phyloP scores from a whole-genome alignment of 2,329 filamentous ascomycete genomes.

The Diaporthe nobilis region DNA sequence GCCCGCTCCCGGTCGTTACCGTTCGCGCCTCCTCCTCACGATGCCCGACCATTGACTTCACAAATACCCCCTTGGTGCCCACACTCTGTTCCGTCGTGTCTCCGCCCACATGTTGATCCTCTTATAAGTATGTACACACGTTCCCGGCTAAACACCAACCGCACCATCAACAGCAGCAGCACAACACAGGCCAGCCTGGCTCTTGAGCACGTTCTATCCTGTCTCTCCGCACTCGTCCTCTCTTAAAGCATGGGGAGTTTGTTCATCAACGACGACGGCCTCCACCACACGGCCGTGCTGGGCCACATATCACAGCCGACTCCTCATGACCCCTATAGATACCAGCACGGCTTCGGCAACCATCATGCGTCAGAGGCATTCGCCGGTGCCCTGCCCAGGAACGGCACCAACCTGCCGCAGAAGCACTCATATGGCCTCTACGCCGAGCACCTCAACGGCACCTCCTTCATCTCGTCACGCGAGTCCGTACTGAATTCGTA shows the following conservation, averaged over 20 bases:
- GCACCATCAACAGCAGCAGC: neutral
- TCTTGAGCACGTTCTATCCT: neutral
- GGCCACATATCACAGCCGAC: conserved; percentile 35
- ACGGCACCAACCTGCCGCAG: conserved; percentile 47
- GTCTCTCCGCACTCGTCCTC: neutral
- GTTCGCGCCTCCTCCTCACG: conserved; percentile 32
- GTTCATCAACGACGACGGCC: conserved; percentile 38
- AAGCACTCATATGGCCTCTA: conserved; percentile 48
- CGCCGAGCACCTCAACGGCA: conserved; percentile 50
- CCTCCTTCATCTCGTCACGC: conserved; percentile 47
- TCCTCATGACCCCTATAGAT: conserved; percentile 34
- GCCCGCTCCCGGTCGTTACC: conserved; percentile 26
- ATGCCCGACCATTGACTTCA: conserved; percentile 19
- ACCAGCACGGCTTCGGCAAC: conserved; percentile 39
- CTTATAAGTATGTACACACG: neutral
- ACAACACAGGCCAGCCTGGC: neutral
- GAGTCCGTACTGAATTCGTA: conserved; percentile 45
- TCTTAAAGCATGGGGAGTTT: conserved; percentile 29
- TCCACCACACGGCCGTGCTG: conserved; percentile 36
- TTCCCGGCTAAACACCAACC: neutral
- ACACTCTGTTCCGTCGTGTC: neutral
- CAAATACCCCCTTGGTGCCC: conserved; percentile 22
- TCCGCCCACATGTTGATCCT: neutral
- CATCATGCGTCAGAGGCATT: conserved; percentile 38
- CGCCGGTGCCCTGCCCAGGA: conserved; percentile 35